These are phyloP conservation scores for Tetrapisispora pingtungensis DNA, from an alignment of 805 yeast genomes.

Conservation along the genomic window DNA sequence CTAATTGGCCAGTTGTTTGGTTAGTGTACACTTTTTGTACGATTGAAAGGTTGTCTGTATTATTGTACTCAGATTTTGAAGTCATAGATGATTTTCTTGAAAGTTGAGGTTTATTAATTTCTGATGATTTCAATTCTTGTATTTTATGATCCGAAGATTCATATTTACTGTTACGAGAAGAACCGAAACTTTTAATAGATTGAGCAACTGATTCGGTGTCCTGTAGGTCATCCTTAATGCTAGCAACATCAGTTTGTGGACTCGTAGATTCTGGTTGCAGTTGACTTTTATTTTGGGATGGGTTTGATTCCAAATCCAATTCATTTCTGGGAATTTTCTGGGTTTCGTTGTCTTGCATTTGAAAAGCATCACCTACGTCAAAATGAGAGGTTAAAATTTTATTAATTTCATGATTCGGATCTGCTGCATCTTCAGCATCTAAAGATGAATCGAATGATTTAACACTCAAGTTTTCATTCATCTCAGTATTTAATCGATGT, in stretches of 20 bases:
- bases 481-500: too few relatives aligned
- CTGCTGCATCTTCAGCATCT: constrained; percentile 1
- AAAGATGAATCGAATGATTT: too few relatives aligned
- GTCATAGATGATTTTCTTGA: not conserved
- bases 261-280: not conserved
- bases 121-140: not conserved
- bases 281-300: not conserved
- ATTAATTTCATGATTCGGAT: constrained; percentile 8
- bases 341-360: constrained; percentile 12
- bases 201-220: not conserved
- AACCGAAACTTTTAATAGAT: not conserved
- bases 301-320: not conserved
- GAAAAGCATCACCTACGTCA: constrained; percentile 26
- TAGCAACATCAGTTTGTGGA: too few relatives aligned
- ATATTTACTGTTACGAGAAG: not conserved
- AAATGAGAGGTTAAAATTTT: constrained; percentile 16
- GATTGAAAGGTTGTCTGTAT: constrained; percentile 2
- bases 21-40: constrained; percentile 27
- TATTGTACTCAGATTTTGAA: not conserved
- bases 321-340: not conserved
- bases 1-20: constrained; percentile 27
- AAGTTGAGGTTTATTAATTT: not conserved
- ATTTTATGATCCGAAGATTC: not conserved
- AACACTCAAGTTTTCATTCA: too few relatives aligned
- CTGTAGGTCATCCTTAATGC: not conserved